A percentile compares a stretch with the other conserved stretches of the same genome.
These are phyloP conservation scores for Gelatoporia subvermispora DNA, from an alignment of 768 basidiomycete species.

Conservation along the genomic window DNA sequence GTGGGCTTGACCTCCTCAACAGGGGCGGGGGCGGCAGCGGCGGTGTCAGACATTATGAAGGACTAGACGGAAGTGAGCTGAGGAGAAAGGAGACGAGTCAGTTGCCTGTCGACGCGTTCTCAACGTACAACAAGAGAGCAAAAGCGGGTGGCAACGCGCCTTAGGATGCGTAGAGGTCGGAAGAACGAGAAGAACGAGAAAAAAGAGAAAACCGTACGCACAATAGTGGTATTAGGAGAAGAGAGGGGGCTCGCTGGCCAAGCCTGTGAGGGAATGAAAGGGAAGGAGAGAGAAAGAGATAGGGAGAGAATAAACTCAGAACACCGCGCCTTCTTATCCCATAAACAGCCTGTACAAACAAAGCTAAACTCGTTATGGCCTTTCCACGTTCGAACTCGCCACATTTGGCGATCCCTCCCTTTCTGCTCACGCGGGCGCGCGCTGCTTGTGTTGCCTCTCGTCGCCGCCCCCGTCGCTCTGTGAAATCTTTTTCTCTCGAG, in stretches of 20 bases:
- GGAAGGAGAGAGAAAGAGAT: conserved; percentile 31
- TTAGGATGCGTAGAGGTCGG: background rate
- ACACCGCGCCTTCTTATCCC: conserved; percentile 33
- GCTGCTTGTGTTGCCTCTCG: conserved; percentile 12
- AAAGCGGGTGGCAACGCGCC: conserved; percentile 6
- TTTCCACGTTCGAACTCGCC: conserved; percentile 14
- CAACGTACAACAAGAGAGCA: conserved; percentile 6
- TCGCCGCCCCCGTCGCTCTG: background rate
- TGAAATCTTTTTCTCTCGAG: conserved; percentile 1
- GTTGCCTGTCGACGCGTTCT: conserved; percentile 16
- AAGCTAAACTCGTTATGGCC: conserved; percentile 28
- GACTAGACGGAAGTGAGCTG: conserved; percentile 51
- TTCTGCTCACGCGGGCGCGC: conserved; percentile 14
- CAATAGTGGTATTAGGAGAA: conserved; percentile 52
- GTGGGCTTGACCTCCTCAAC: conserved; percentile 51
- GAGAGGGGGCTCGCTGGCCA: conserved; percentile 49
- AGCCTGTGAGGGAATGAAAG: conserved; percentile 23
- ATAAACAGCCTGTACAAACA: conserved; percentile 32
- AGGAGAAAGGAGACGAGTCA: conserved; percentile 8
- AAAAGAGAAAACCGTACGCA: conserved; percentile 24
- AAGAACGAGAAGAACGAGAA: conserved; percentile 6
- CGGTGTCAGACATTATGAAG: conserved; percentile 77
- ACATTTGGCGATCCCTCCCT: conserved; percentile 11
- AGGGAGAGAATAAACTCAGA: conserved; percentile 22
- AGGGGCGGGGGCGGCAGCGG: conserved; percentile 44